Evolutionary conservation across 1,284 basidiomycete species (phyloP).

Genomic region (Malassezia japonica): DNA sequence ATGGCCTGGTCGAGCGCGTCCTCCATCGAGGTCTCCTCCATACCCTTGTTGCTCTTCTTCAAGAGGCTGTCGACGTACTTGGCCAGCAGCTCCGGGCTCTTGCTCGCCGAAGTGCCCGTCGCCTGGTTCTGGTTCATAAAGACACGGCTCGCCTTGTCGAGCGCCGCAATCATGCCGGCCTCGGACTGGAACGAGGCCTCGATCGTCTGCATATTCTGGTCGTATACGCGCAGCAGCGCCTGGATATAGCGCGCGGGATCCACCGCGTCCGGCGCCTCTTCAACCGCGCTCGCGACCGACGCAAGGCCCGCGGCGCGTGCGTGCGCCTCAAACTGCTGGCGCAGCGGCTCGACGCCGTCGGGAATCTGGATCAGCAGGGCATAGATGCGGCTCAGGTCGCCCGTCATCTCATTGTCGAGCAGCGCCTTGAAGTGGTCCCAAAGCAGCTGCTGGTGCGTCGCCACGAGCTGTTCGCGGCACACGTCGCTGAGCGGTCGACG

Average conservation of each 20-base stretch:
- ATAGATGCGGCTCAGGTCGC: constrained; percentile 79
- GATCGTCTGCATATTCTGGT: constrained; percentile 84
- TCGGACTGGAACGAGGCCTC: constrained; percentile 83
- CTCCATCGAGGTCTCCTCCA: constrained; percentile 82
- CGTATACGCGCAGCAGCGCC: constrained; percentile 78
- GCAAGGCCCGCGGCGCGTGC: constrained; percentile 80
- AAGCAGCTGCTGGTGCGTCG: constrained; percentile 75
- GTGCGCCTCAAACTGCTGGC: constrained; percentile 85
- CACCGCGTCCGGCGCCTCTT: constrained; percentile 49
- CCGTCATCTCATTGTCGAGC: constrained; percentile 83
- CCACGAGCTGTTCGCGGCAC: constrained; percentile 86
- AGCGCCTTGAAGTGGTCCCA: constrained; percentile 89
- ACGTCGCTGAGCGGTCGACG: constrained; percentile 60
- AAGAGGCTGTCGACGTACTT: constrained; percentile 85
- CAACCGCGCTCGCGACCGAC: constrained; percentile 66
- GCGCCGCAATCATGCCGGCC: constrained; percentile 83
- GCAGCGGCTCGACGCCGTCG: constrained; percentile 80
- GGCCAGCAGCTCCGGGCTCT: constrained; percentile 86
- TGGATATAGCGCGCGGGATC: constrained; percentile 88
- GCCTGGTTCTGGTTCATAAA: constrained; percentile 93
- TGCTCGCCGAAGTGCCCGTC: constrained; percentile 49
- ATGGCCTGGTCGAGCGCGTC: constrained; percentile 83
- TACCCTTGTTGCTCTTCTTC: constrained; percentile 83
- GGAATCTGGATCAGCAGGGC: constrained; percentile 76
- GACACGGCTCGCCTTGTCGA: constrained; percentile 86